Evolutionary conservation across 2,329 filamentous ascomycete genomes (phyloP).

Genomic region (Talaromyces atroroseus): DNA sequence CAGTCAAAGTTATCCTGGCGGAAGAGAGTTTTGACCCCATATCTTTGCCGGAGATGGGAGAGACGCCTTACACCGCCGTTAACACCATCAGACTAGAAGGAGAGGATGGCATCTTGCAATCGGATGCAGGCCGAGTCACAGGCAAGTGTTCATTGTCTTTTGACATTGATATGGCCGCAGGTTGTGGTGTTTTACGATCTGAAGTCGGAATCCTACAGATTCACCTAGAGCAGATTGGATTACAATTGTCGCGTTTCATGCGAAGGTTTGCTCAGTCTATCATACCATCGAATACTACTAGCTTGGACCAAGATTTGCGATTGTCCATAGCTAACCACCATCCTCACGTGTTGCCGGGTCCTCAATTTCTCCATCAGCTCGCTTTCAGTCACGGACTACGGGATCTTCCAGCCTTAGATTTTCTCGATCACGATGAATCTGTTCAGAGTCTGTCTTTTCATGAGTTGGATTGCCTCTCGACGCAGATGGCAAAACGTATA

Average conservation of each 20-base stretch:
- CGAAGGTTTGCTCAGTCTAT: slow-evolving; percentile 18
- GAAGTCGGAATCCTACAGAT: slow-evolving; percentile 19
- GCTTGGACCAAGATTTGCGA: slow-evolving; percentile 14
- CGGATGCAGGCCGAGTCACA: neutral
- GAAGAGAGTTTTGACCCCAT: slow-evolving; percentile 17
- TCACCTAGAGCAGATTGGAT: slow-evolving; percentile 25
- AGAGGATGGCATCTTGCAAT: neutral
- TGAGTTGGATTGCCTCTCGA: slow-evolving; percentile 56
- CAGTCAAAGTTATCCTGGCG: slow-evolving; percentile 24
- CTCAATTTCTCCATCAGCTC: slow-evolving; percentile 57
- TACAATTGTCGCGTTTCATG: slow-evolving; percentile 25
- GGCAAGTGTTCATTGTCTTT: slow-evolving; percentile 20
- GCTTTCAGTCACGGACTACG: slow-evolving; percentile 41
- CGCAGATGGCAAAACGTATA: slow-evolving; percentile 52
- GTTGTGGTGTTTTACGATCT: slow-evolving; percentile 23
- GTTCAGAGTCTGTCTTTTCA: slow-evolving; percentile 54
- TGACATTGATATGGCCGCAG: slow-evolving; percentile 18
- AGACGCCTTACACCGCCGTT: slow-evolving; percentile 21
- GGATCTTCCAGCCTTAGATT: slow-evolving; percentile 57
- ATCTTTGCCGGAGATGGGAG: slow-evolving; percentile 12
- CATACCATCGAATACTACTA: slow-evolving; percentile 14
- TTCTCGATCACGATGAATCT: slow-evolving; percentile 46
- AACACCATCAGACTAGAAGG: neutral
- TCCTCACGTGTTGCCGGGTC: slow-evolving; percentile 50
- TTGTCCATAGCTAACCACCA: slow-evolving; percentile 56